These are phyloP conservation scores for Pseudozyma tsukubaensis DNA, from an alignment of 1,284 basidiomycete species.

Conservation along the genomic window DNA sequence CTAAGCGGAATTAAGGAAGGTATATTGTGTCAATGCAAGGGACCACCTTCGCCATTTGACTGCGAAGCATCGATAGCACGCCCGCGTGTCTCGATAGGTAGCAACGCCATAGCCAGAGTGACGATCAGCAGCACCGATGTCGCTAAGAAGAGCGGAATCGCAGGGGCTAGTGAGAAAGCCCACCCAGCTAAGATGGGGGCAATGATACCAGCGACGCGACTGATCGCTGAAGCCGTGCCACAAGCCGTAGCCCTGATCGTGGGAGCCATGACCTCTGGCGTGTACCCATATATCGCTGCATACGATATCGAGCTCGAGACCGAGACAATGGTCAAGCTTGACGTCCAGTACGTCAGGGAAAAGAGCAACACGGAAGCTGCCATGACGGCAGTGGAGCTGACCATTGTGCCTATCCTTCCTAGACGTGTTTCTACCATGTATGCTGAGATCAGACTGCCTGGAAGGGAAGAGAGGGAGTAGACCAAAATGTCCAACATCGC, in stretches of 20 bases:
- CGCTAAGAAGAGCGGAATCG: conserved; percentile 44
- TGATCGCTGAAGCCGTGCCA: conserved; percentile 61
- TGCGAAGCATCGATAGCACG: conserved; percentile 12
- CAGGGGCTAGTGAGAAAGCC: conserved; percentile 35
- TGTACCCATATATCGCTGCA: conserved; percentile 64
- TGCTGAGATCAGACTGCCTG: conserved; percentile 79
- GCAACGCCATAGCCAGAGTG: conserved; percentile 32
- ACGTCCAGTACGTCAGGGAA: conserved; percentile 28
- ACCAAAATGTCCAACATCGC: conserved; percentile 55
- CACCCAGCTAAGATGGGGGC: conserved; percentile 62
- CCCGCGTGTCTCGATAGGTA: conserved; percentile 53
- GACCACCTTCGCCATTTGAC: conserved; percentile 1
- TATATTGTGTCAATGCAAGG: not conserved
- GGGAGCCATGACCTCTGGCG: conserved; percentile 64
- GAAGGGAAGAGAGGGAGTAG: conserved; percentile 61
- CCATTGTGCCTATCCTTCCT: conserved; percentile 79
- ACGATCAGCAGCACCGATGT: conserved; percentile 32
- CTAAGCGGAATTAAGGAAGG: too few relatives aligned
- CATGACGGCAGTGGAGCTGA: conserved; percentile 51
- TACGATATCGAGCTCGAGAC: conserved; percentile 62
- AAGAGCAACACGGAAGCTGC: conserved; percentile 53
- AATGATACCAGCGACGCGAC: conserved; percentile 61
- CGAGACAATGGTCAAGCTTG: conserved; percentile 48
- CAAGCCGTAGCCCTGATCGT: conserved; percentile 60
- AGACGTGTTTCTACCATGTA: conserved; percentile 84